Conservation (phyloP, 129 eudicot species). For the Centaurea solstitialis region DNA sequence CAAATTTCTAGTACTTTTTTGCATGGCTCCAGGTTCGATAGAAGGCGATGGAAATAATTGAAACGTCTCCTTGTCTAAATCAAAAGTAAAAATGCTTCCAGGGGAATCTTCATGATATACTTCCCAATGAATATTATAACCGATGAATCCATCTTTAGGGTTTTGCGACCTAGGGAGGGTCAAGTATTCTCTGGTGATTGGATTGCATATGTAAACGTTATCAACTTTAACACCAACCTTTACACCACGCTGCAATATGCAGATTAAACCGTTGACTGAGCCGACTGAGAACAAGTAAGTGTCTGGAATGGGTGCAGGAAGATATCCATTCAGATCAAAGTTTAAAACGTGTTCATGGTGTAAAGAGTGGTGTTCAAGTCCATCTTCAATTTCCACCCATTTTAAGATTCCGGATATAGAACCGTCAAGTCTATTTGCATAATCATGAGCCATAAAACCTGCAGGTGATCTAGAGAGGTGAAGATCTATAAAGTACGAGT, state of each 20-base stretch:
- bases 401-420: neutral
- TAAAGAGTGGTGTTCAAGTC: neutral
- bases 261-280: conserved; percentile 40
- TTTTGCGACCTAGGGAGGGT: conserved; percentile 10
- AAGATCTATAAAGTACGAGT: too few species aligned
- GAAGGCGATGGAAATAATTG: conserved; percentile 24
- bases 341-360: neutral
- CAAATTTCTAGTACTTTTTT: conserved; percentile 4
- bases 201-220: conserved; percentile 37
- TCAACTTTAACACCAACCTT: too few species aligned
- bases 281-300: conserved; percentile 11
- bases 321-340: neutral
- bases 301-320: neutral
- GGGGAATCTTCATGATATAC: neutral
- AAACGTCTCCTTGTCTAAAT: conserved; percentile 34
- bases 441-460: too few species aligned
- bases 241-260: conserved; percentile 26
- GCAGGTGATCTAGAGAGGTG: too few species aligned
- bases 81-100: conserved; percentile 27
- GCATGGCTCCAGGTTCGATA: neutral
- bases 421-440: too few species aligned
- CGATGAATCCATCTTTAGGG: neutral
- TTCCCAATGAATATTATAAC: conserved; percentile 35
- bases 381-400: conserved; percentile 28
- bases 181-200: too few species aligned